Evolutionary conservation across 176 grass and related monocot genomes (phyloP).

Genomic region (Bonia amplexicaulis): DNA sequence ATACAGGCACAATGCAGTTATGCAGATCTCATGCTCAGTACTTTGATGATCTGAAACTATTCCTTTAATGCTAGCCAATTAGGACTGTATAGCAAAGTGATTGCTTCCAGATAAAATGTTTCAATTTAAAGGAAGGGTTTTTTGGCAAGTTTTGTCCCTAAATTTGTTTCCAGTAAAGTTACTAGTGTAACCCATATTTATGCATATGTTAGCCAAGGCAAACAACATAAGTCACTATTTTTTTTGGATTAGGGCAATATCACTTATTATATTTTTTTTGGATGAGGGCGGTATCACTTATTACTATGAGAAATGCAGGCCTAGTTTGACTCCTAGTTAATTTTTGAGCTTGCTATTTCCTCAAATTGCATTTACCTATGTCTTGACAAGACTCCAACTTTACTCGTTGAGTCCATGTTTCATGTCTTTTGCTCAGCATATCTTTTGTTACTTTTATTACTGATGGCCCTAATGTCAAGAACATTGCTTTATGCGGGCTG

Average conservation of each 20-base stretch:
- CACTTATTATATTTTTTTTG: background rate
- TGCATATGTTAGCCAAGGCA: background rate
- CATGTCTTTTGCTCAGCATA: background rate
- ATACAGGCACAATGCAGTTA: background rate
- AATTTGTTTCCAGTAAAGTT: background rate
- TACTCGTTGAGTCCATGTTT: background rate
- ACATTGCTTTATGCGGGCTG: background rate
- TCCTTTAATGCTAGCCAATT: background rate
- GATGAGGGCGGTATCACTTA: background rate
- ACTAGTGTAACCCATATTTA: background rate
- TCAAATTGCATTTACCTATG: background rate
- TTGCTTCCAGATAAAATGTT: conserved; percentile 4
- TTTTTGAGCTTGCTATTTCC: conserved; percentile 2
- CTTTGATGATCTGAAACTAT: background rate
- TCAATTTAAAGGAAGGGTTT: background rate
- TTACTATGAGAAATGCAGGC: background rate
- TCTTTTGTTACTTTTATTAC: conserved; percentile 2
- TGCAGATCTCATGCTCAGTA: background rate
- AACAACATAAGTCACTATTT: background rate
- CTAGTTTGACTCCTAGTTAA: conserved; percentile 9
- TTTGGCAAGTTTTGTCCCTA: background rate
- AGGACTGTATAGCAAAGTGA: background rate
- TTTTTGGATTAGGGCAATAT: background rate
- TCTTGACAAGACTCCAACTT: background rate
- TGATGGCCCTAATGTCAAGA: background rate